phyloP scores from a whole-genome alignment of 2,329 filamentous ascomycete species.

The Rachicladosporium sp. region DNA sequence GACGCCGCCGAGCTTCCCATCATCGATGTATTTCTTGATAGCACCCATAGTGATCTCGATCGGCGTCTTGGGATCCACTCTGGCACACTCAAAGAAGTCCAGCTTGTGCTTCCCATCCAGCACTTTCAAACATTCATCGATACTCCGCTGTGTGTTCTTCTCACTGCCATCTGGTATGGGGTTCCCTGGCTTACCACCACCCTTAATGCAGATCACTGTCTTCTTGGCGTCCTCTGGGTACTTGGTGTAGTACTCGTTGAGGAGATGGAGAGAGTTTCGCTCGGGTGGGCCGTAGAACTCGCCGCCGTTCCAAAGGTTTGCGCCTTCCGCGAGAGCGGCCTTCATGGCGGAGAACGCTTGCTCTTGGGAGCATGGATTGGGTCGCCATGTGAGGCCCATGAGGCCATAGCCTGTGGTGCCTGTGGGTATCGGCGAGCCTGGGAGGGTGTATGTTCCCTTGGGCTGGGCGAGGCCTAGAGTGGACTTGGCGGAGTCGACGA shows the following conservation, averaged over 20 bases:
- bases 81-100: conserved; percentile 36
- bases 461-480: conserved; percentile 11
- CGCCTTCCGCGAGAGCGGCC: conserved; percentile 27
- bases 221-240: conserved; percentile 39
- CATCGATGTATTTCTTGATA: conserved; percentile 26
- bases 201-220: conserved; percentile 41
- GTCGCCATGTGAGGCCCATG: conserved; percentile 39
- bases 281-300: conserved; percentile 36
- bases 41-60: conserved; percentile 34
- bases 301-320: conserved; percentile 40
- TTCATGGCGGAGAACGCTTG: conserved; percentile 35
- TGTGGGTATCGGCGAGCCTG: conserved; percentile 11
- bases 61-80: conserved; percentile 31
- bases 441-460: conserved; percentile 10
- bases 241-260: conserved; percentile 39
- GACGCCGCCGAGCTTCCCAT: conserved; percentile 34
- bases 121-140: conserved; percentile 33
- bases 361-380: conserved; percentile 24
- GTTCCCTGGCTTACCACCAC: conserved; percentile 26
- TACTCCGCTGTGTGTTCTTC: conserved; percentile 30
- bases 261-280: conserved; percentile 35
- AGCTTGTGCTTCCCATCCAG: conserved; percentile 36
- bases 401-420: conserved; percentile 34
- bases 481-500: conserved; percentile 19
- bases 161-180: conserved; percentile 28